These are phyloP conservation scores for Phialophora verrucosa DNA, from an alignment of 2,329 filamentous ascomycete genomes.

Conservation along the genomic window DNA sequence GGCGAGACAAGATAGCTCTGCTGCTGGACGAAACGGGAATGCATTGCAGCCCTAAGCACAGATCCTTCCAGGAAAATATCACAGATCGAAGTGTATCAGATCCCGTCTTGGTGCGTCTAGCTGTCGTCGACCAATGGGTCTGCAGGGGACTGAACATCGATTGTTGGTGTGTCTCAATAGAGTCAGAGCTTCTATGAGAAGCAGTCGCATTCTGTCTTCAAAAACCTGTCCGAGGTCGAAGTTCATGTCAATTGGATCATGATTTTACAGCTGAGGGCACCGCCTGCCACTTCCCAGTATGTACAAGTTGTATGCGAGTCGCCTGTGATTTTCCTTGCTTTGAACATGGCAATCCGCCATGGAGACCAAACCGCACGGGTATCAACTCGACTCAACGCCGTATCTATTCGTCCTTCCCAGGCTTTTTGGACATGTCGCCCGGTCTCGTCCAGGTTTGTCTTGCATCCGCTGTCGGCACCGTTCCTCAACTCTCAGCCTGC, in stretches of 20 bases:
- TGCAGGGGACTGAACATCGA: background rate
- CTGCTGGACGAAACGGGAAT: background rate
- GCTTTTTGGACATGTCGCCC: slow-evolving; percentile 15
- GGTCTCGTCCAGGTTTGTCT: slow-evolving; percentile 5
- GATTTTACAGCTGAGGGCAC: slow-evolving; percentile 28
- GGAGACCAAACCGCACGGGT: slow-evolving; percentile 24
- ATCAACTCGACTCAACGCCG: slow-evolving; percentile 31
- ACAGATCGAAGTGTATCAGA: background rate
- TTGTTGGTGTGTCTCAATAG: background rate
- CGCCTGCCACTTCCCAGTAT: slow-evolving; percentile 26
- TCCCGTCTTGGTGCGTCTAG: background rate
- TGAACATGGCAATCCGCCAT: slow-evolving; percentile 18
- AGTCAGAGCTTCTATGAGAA: background rate
- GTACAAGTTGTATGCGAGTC: slow-evolving; percentile 30
- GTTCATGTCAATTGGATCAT: slow-evolving; percentile 28
- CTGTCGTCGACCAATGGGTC: background rate
- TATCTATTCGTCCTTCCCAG: slow-evolving; percentile 26
- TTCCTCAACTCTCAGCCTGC: slow-evolving; percentile 35
- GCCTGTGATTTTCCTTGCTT: slow-evolving; percentile 23
- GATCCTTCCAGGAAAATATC: background rate
- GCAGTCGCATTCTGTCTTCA: background rate
- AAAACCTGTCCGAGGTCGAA: background rate
- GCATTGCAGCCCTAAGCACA: background rate
- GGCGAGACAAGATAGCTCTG: background rate
- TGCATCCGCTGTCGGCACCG: background rate